Base-by-base conservation (phyloP, 2,329 filamentous ascomycete species). In the Apiospora arundinis region DNA sequence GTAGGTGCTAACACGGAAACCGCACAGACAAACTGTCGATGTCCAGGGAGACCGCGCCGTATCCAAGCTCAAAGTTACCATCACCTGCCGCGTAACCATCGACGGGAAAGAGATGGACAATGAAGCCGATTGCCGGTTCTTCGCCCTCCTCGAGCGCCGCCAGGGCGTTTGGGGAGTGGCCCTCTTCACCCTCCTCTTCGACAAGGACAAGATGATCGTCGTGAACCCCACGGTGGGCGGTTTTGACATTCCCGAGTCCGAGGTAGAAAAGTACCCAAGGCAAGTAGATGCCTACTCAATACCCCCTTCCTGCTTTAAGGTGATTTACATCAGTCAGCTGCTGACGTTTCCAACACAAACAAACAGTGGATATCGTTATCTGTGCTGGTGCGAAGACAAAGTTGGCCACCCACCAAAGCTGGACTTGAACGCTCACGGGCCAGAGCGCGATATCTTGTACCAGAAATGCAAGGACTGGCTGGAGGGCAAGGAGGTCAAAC, bases 51-150 rank as follows among this genome's bases (percentile, higher is more conserved):
- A 71, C 0, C 81, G 83, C 0, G 85, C 84, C 0, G 82, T 86
- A 0, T 85, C 83, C 11, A 87, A 87, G 76, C 82, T 87, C 81
- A 87, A 87, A 73, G 84, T 85, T 0, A 86, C 82, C 3, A 86
- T 86, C 71, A 86, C 85, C 0, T 85, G 87, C 72, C 81, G 85
- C 4, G 86, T 87, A 71, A 74, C 75, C 1, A 75, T 86, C 2
- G 81, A 83, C 25, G 81, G 78, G 0, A 76, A 74, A 18, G 84
- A 85, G 72, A 81, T 84, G 6, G 85, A 87, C 69, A 84, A 81
- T 0, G 85, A 87, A 68, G 79, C 78, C 0, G 85, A 87, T 72
- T 86, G 85, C 72, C 81, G 83, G 0, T 85, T 86, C 73, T 81
- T 77, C 65, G 85, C 85, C 76, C 85, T 85, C 71, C 86, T 84